Conservation (phyloP, 805 yeast species). For the Saccharomycopsis selenospora region DNA sequence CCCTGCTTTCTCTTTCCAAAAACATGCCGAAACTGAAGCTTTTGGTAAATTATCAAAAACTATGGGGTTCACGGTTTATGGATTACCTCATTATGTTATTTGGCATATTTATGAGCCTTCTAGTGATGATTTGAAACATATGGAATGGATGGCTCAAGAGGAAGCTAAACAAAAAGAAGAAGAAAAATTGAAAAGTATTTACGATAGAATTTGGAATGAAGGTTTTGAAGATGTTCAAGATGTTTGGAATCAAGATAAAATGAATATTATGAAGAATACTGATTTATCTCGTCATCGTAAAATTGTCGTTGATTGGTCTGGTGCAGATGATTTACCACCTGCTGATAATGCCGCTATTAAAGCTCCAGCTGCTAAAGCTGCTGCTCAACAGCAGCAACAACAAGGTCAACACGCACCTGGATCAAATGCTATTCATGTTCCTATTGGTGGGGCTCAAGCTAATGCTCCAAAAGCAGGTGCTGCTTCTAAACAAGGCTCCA, state of each 20-base stretch:
- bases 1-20: conserved; percentile 93
- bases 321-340: conserved; percentile 14
- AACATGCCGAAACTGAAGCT: conserved; percentile 97
- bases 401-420: background rate
- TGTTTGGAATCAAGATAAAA: conserved; percentile 68
- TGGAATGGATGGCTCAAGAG: conserved; percentile 86
- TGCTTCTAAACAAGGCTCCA: background rate
- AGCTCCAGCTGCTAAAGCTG: background rate
- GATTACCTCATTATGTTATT: conserved; percentile 89
- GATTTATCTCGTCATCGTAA: conserved; percentile 47
- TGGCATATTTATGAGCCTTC: conserved; percentile 98
- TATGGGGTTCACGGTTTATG: conserved; percentile 83
- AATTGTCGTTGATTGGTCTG: conserved; percentile 59
- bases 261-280: conserved; percentile 66
- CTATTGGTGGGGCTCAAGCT: too few species aligned
- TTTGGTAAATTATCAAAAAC: conserved; percentile 83
- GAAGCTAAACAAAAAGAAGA: conserved; percentile 60
- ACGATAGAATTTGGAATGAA: conserved; percentile 63
- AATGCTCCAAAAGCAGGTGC: too few species aligned
- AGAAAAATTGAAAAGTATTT: conserved; percentile 54
- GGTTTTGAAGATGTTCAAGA: conserved; percentile 73
- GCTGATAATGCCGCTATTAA: background rate
- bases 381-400: background rate
- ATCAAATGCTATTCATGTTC: background rate
- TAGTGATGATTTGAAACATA: conserved; percentile 77